Base-by-base conservation (phyloP, 2,329 filamentous ascomycete genomes). In the Fusarium nodosum region DNA sequence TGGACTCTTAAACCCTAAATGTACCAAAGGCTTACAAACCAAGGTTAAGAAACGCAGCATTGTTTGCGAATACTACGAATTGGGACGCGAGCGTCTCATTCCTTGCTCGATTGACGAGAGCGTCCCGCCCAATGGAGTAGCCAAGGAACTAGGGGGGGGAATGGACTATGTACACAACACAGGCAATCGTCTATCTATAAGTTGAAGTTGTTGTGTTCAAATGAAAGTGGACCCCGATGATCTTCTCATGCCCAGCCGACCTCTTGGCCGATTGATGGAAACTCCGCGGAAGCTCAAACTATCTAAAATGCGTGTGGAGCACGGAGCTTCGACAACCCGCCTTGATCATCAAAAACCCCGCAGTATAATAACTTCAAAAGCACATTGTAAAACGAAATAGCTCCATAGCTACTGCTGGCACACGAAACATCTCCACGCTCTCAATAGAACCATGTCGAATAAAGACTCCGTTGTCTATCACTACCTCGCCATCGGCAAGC, bases 401-500 rank as follows among this genome's bases (percentile, higher is more conserved):
- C 4, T 7, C 22, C 24, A 1, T 7, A n/a, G 6, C 0, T 12
- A 20, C 24, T 28, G 22, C 4, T 1, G 7, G 4, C 15, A 11
- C 9, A 30, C 9, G 9, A 28, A 28, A 11, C 2, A 11, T 28
- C 28, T 30, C 10, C 10, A 30, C 10, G 28, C 28, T 30, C 10
- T 11, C 3, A 12, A 15, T 4, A 4, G 6, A 26, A 63, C 0
- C 8, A 63, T 64, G 51, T 24, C 59, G 0, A 8, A n/a, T 0
- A 50, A 60, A 0, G 39, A 47, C 28, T 47, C 52, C 4, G 45
- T 52, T n/a, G 51, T 58, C 3, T 64, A 64, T 1, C 61, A 64
- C n/a, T 64, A 64, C 45, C 61, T 64, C 7, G 52, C 59, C 11
- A 64, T 64, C 18, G 61, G 61, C n/a, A 64, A 52, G 8, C 60